Conservation (phyloP, 2,329 filamentous ascomycete species). For the Calcarisporium arbuscula region DNA sequence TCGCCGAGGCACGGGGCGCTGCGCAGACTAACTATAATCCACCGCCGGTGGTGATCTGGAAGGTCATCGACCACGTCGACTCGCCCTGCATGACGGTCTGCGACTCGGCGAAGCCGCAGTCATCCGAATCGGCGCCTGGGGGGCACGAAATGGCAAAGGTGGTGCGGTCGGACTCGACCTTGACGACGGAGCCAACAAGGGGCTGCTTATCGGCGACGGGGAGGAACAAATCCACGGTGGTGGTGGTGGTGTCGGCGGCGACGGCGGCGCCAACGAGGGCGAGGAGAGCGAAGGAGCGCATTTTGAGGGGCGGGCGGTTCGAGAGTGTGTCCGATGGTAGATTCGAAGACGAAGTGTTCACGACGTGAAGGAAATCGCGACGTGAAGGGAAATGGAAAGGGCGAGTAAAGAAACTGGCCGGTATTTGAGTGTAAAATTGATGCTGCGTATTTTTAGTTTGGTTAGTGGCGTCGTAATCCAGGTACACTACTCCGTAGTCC, state of each 20-base stretch:
- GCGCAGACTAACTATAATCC: too few species aligned
- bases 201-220: conserved; percentile 15
- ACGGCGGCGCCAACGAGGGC: conserved; percentile 13
- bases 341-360: conserved; percentile 9
- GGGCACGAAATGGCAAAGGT: conserved; percentile 23
- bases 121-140: conserved; percentile 2
- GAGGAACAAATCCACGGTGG: conserved; percentile 20
- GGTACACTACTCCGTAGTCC: too few species aligned
- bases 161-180: conserved; percentile 19
- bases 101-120: conserved; percentile 1
- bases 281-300: conserved; percentile 19
- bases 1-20: too few species aligned
- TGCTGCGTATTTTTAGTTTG: too few species aligned
- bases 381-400: neutral
- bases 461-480: too few species aligned
- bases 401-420: neutral
- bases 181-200: conserved; percentile 22
- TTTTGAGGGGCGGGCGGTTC: conserved; percentile 15
- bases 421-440: too few species aligned
- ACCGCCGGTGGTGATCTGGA: too few species aligned
- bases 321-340: conserved; percentile 6
- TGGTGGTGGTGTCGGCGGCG: conserved; percentile 20
- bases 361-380: neutral
- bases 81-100: conserved; percentile 22
- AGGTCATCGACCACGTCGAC: conserved; percentile 17